Percentiles rank a stretch among this genome's conserved stretches.
Conservation (phyloP, 1,139 yeast genomes). For the Pichia sp. region DNA sequence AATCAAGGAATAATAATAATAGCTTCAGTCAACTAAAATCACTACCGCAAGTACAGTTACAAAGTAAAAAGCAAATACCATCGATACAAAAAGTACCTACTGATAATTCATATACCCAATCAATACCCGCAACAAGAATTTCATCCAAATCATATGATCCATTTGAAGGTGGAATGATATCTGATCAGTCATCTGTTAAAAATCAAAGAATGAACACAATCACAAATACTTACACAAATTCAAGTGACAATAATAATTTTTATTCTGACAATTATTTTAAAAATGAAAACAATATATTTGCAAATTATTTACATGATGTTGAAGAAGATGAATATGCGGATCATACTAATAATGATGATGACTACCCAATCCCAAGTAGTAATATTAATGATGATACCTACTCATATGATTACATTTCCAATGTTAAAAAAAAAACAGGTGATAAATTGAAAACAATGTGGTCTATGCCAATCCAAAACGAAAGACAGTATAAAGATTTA, state of each 20-base stretch:
- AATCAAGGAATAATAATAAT: not conserved
- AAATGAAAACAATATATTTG: slow-evolving; percentile 8
- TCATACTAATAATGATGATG: slow-evolving; percentile 9
- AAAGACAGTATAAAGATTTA: slow-evolving; percentile 79
- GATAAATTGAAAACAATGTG: slow-evolving; percentile 44
- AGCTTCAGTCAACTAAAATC: not conserved
- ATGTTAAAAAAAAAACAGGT: slow-evolving; percentile 23
- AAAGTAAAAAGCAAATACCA: not conserved
- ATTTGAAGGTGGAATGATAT: not conserved
- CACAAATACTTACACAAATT: slow-evolving; percentile 7
- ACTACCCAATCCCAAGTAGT: not conserved
- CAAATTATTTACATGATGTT: slow-evolving; percentile 3
- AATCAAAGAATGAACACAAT: not conserved
- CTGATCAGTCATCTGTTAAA: not conserved
- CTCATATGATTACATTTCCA: slow-evolving; percentile 9
- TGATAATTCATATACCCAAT: not conserved
- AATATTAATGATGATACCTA: slow-evolving; percentile 13
- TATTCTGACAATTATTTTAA: slow-evolving; percentile 7
- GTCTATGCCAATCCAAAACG: slow-evolving; percentile 57
- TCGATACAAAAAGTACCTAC: not conserved
- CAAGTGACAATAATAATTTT: not conserved
- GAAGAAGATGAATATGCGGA: slow-evolving; percentile 9
- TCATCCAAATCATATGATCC: slow-evolving; percentile 1
- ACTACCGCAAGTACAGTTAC: not conserved
- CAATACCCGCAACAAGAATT: not conserved